phyloP scores from a whole-genome alignment of 768 basidiomycete species.

The Mycena galericulata region DNA sequence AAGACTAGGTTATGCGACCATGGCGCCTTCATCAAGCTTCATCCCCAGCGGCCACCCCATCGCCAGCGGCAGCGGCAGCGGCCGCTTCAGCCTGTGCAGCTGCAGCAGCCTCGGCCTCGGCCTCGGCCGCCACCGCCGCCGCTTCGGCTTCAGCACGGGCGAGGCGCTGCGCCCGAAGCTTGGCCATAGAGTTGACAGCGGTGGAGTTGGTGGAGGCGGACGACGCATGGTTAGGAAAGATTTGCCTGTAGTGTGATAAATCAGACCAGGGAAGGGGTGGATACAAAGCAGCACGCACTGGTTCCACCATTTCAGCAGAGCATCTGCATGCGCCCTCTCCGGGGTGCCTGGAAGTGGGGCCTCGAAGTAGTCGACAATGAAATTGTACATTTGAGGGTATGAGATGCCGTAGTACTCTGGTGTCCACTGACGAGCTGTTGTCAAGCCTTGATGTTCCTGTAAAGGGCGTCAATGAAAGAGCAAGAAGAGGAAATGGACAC shows the following conservation, averaged over 20 bases:
- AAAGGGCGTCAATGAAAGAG: not conserved
- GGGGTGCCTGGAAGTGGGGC: constrained; percentile 9
- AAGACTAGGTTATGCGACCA: too few species aligned
- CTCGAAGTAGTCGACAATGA: constrained; percentile 28
- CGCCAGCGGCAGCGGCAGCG: not conserved
- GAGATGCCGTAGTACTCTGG: not conserved
- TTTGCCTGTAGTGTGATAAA: not conserved
- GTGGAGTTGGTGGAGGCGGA: not conserved
- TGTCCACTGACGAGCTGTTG: not conserved
- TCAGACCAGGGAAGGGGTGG: not conserved
- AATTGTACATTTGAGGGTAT: constrained; percentile 24
- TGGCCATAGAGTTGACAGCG: not conserved
- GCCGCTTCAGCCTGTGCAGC: not conserved
- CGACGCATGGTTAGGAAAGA: not conserved
- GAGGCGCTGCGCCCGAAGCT: not conserved
- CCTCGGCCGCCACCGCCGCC: too few species aligned
- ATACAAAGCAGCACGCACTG: not conserved
- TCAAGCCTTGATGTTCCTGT: not conserved
- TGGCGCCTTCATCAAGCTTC: too few species aligned
- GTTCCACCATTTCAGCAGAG: not conserved
- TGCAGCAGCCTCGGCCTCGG: not conserved
- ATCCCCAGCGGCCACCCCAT: too few species aligned
- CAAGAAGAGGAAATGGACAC: not conserved
- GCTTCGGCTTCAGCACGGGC: not conserved
- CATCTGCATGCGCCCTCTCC: constrained; percentile 1